phyloP scores from a whole-genome alignment of 768 basidiomycete species.

The Suillus decipiens region DNA sequence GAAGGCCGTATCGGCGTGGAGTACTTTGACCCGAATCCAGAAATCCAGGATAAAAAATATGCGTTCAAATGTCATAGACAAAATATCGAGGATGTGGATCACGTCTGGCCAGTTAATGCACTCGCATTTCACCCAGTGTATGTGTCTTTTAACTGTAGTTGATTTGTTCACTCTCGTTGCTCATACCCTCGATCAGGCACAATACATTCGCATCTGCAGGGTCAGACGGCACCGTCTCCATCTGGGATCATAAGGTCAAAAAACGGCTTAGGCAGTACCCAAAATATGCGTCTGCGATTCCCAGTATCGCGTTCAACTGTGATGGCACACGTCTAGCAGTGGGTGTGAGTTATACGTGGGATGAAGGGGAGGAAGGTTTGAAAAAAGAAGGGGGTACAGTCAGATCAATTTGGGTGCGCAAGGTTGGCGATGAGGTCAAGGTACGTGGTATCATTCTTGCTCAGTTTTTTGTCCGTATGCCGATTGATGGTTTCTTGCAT shows the following conservation, averaged over 20 bases:
- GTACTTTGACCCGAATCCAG: constrained; percentile 84
- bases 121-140: constrained; percentile 92
- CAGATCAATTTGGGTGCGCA: constrained; percentile 55
- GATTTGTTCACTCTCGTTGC: background rate
- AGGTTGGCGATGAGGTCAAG: constrained; percentile 78
- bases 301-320: constrained; percentile 78
- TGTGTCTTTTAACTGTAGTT: constrained; percentile 24
- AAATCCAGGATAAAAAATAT: constrained; percentile 72
- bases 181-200: constrained; percentile 47
- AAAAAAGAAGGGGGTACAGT: constrained; percentile 61
- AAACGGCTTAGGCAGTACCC: constrained; percentile 92
- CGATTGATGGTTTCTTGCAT: background rate
- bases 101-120: constrained; percentile 95
- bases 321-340: constrained; percentile 83
- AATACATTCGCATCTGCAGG: constrained; percentile 97
- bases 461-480: background rate
- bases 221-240: constrained; percentile 89
- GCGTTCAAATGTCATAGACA: constrained; percentile 98
- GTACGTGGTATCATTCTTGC: constrained; percentile 35
- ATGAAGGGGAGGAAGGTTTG: constrained; percentile 75
- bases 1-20: constrained; percentile 98
- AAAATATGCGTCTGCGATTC: constrained; percentile 74
- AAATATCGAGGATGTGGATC: constrained; percentile 86
- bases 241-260: constrained; percentile 98
- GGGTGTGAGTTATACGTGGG: constrained; percentile 90